Evolutionary conservation across 768 basidiomycete species (phyloP).

Genomic region (Galerina marginata): DNA sequence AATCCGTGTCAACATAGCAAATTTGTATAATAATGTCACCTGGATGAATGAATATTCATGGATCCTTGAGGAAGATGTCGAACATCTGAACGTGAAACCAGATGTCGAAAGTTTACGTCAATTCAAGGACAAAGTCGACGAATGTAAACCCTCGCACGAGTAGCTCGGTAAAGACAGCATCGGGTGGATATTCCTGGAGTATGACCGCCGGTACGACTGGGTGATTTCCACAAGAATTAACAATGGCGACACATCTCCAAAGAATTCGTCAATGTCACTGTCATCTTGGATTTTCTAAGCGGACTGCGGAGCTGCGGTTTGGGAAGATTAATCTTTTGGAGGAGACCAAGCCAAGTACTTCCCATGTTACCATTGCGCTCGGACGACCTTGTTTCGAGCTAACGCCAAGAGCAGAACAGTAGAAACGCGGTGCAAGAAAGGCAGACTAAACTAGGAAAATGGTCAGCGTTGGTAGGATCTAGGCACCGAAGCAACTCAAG

Average conservation of each 20-base stretch:
- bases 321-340: constrained; percentile 1
- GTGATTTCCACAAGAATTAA: background rate
- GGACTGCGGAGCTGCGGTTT: constrained; percentile 7
- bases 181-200: too few species aligned
- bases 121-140: too few species aligned
- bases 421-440: background rate
- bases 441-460: background rate
- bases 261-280: background rate
- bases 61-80: background rate
- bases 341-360: background rate
- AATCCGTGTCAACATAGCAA: background rate
- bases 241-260: background rate
- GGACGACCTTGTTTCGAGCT: background rate
- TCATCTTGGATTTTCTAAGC: background rate
- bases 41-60: background rate
- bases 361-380: background rate
- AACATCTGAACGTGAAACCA: too few species aligned
- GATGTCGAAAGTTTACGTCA: too few species aligned
- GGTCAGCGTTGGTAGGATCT: background rate
- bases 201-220: background rate
- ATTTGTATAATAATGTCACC: background rate
- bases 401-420: too few species aligned
- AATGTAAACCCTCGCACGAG: too few species aligned
- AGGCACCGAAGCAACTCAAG: too few species aligned
- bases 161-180: too few species aligned